phyloP scores from a whole-genome alignment of 2,329 filamentous ascomycete species.

The Allantophomopsis lycopodina region DNA sequence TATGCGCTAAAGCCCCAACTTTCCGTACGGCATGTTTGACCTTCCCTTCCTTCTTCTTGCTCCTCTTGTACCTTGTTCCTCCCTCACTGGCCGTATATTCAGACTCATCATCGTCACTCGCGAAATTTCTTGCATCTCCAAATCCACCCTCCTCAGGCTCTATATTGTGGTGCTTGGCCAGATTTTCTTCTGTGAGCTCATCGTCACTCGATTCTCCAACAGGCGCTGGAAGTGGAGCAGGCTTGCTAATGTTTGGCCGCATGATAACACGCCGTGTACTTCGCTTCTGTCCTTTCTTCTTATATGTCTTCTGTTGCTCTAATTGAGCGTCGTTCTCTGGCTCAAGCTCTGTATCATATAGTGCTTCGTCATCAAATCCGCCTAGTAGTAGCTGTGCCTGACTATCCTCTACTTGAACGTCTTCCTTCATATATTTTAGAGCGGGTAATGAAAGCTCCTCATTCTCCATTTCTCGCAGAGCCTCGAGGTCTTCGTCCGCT shows the following conservation, averaged over 20 bases:
- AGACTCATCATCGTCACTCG: slow-evolving; percentile 13
- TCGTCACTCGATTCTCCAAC: slow-evolving; percentile 13
- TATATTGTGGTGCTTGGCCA: no score
- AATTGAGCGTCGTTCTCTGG: slow-evolving; percentile 20
- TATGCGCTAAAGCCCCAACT: slow-evolving; percentile 48
- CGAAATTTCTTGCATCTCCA: slow-evolving; percentile 15
- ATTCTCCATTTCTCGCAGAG: slow-evolving; percentile 56
- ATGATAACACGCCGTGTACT: slow-evolving; percentile 60
- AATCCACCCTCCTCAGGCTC: slow-evolving; percentile 2
- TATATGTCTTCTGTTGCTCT: slow-evolving; percentile 47
- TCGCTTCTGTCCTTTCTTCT: slow-evolving; percentile 76
- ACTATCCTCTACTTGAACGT: slow-evolving; percentile 28
- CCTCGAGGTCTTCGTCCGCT: slow-evolving; percentile 61
- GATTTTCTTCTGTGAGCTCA: slow-evolving; percentile 13
- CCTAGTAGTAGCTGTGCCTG: slow-evolving; percentile 32
- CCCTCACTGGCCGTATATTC: slow-evolving; percentile 20
- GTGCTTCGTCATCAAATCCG: slow-evolving; percentile 48
- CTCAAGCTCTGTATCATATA: slow-evolving; percentile 39
- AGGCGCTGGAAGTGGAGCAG: slow-evolving; percentile 19
- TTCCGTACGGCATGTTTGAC: slow-evolving; percentile 41
- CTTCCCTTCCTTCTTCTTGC: slow-evolving; percentile 19
- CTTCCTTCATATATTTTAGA: slow-evolving; percentile 16
- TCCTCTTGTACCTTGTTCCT: slow-evolving; percentile 17
- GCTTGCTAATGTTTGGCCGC: slow-evolving; percentile 34
- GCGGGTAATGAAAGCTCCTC: slow-evolving; percentile 19